Evolutionary conservation across 176 grass and related monocot genomes (phyloP).

Genomic region (Ananas comosus): DNA sequence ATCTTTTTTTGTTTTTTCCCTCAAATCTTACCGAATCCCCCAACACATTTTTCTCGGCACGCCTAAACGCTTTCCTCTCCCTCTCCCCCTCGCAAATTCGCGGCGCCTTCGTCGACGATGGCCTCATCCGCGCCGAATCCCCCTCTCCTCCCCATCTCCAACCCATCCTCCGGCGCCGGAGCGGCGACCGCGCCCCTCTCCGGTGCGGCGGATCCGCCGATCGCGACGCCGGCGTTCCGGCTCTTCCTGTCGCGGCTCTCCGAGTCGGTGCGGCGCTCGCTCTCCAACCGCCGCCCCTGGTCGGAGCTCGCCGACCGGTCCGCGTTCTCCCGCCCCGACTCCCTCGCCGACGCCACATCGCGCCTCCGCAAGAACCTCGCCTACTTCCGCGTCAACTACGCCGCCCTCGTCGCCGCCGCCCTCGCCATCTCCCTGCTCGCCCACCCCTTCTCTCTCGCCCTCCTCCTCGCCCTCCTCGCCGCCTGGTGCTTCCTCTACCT

Average conservation of each 20-base stretch:
- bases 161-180: slow-evolving; percentile 10
- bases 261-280: slow-evolving; percentile 52
- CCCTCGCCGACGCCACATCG: slow-evolving; percentile 71
- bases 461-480: slow-evolving; percentile 55
- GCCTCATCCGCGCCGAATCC: slow-evolving; percentile 23
- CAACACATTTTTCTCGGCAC: too few species aligned
- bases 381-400: slow-evolving; percentile 98
- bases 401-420: slow-evolving; percentile 50
- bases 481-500: slow-evolving; percentile 87
- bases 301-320: slow-evolving; percentile 78
- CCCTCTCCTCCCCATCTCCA: slow-evolving; percentile 62
- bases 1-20: too few species aligned
- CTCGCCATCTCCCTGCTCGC: slow-evolving; percentile 68
- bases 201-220: slow-evolving; percentile 5
- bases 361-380: slow-evolving; percentile 71
- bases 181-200: slow-evolving; percentile 14
- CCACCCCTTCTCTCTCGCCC: slow-evolving; percentile 73
- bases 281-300: slow-evolving; percentile 64
- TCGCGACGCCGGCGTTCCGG: slow-evolving; percentile 48
- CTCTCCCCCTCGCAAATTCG: background rate
- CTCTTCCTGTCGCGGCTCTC: slow-evolving; percentile 54
- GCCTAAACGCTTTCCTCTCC: background rate
- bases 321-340: slow-evolving; percentile 62
- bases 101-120: background rate
- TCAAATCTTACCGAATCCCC: too few species aligned